phyloP scores from a whole-genome alignment of 768 basidiomycete species.

The Hemileccinum rubropunctum region DNA sequence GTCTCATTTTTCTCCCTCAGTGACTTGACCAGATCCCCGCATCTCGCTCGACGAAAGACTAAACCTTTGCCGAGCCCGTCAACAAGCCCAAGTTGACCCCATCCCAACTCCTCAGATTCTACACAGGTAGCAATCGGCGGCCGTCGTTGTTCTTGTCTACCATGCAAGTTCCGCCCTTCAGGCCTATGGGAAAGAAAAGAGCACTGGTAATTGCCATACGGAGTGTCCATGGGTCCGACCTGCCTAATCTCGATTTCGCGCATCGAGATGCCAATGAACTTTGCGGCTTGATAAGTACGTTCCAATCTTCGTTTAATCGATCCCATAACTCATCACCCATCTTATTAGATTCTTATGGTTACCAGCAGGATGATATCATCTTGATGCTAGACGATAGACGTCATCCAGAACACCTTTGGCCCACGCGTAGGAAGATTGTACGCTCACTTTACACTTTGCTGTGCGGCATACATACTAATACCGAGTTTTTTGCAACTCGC shows the following conservation, averaged over 20 bases:
- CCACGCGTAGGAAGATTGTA: conserved; percentile 45
- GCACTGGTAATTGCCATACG: conserved; percentile 8
- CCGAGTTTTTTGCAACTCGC: neutral
- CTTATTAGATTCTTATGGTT: conserved; percentile 27
- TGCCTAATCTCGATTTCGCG: neutral
- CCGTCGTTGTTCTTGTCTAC: no score
- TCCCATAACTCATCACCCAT: neutral
- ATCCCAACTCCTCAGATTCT: no score
- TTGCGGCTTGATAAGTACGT: conserved; percentile 8
- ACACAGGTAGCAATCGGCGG: no score
- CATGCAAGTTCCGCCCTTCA: neutral
- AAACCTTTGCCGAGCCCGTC: no score
- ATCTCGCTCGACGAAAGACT: no score
- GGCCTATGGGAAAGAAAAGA: neutral
- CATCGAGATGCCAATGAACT: conserved; percentile 8
- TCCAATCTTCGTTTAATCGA: conserved; percentile 7
- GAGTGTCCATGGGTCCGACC: neutral
- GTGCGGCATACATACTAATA: neutral
- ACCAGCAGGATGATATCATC: conserved; percentile 38
- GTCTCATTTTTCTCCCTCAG: no score
- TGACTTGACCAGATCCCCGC: no score
- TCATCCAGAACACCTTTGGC: conserved; percentile 30
- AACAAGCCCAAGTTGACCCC: no score
- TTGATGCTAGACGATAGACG: conserved; percentile 38
- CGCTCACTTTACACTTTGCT: conserved; percentile 10